Base-by-base conservation (phyloP, 192 early-diverging fungal genomes). In the Coemansia javaensis region DNA sequence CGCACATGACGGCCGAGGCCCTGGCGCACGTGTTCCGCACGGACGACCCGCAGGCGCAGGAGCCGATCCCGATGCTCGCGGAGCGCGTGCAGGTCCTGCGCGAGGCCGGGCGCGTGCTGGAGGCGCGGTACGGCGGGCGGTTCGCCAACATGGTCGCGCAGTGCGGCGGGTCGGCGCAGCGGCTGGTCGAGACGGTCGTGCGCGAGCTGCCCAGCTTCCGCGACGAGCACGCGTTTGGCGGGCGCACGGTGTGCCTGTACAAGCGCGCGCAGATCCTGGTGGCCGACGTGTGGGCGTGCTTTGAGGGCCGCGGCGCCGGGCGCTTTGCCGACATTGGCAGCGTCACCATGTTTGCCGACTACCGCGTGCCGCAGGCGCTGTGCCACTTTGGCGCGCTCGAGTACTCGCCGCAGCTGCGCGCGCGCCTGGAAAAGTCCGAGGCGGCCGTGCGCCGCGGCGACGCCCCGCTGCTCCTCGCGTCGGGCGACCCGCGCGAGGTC, bases 271-370 rank as follows among this genome's bases (percentile, higher is more conserved):
- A 92, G 66, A 92, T 92, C 40, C 71, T 92, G 28, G 82, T 88
- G 2, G 90, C 87, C 28, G 90, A 92, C 53, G 51, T 89, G 15
- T 92, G 90, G 90, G 87, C 86, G 14, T 90, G 88, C 53, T 92
- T 90, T 55, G 86, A 90, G 58, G 85, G 85, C 28, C 21, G 63
- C 39, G 56, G 62, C 0, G 48, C 54, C 25, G 87, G 90, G 1
- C 17, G 51, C 7, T 90, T 92, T 54, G 36, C 71, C 20, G 86
- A 90, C 49, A 89, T 92, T 64, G 82, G 87, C 50, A 34, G 66
- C 11, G 79, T 92, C 24, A 92, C 90, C 11, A 92, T 92, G 87
- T 92, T 92, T 85, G 90, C 90, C 4, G 90, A 92, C 56, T 92
- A 90, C 58, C 71, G 89, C n/a, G 81, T 88, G 16, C 81, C 81